Base-by-base conservation (phyloP, 495 filamentous ascomycete genomes). In the Talaromyces nanjingensis region DNA sequence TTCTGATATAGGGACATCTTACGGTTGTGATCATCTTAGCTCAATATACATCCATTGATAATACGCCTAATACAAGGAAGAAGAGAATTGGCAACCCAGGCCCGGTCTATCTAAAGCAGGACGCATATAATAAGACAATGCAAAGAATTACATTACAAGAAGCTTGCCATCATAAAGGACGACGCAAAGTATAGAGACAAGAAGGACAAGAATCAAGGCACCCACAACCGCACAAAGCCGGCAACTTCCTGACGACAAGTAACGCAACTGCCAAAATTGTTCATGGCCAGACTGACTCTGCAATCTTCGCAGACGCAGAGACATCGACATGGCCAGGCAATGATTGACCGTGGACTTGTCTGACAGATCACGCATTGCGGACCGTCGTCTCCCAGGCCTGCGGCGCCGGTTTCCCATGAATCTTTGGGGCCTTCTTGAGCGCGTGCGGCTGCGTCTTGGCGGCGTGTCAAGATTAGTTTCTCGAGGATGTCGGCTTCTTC, bases 321-420 rank as follows among this genome's bases (percentile, higher is more conserved):
- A 72, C 94, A 98, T 20, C 96, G 86, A 70, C 94, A 98, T 2
- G 94, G 94, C 96, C 96, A 98, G 3, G 96, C 89, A 62, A 98
- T 89, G 59, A 98, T 89, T 4, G 89, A 96, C 24, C 94, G 83
- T 18, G 92, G 89, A n/a, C 80, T 84, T 27, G 85, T 85, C 71
- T 98, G 94, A 70, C 94, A 98, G 4, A 98, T 90, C 1, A 97
- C 94, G 71, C 94, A 98, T 60, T 90, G 88, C 4, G 92, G 93
- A 0, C 93, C 91, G 55, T 85, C 84, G 1, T 81, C 78, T 2
- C 88, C 91, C 66, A 93, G 83, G 1, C 89, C 88, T 9, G 84
- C 86, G 0, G 84, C 89, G 3, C 90, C 89, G 2, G 80, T 81
- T 29, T 84, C 80, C 84, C 89, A 93, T 0, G 83, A 64, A 6